Evolutionary conservation across 805 yeast species (phyloP).

Genomic region (Saccharomycopsis amapae): DNA sequence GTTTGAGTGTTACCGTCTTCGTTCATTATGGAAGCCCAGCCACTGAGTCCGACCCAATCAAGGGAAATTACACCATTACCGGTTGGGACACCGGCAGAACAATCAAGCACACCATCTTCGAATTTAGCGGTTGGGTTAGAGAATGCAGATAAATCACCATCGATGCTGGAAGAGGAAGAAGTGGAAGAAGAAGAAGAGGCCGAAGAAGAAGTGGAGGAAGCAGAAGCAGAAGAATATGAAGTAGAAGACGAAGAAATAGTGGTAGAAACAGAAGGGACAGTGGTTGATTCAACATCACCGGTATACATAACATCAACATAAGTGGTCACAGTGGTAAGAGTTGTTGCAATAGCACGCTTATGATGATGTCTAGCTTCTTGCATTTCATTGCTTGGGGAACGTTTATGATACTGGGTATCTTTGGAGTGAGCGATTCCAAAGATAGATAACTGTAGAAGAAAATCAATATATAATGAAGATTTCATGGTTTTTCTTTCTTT

Average conservation of each 20-base stretch:
- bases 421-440: neutral
- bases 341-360: constrained; percentile 2
- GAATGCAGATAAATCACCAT: constrained; percentile 49
- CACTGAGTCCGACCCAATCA: constrained; percentile 69
- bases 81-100: constrained; percentile 58
- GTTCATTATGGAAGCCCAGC: constrained; percentile 65
- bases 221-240: constrained; percentile 29
- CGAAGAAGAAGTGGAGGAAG: constrained; percentile 30
- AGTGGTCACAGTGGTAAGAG: neutral
- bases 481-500: too few species aligned
- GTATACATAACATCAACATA: neutral
- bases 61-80: constrained; percentile 80
- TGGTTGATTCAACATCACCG: constrained; percentile 4
- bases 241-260: constrained; percentile 28
- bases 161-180: constrained; percentile 33
- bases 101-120: constrained; percentile 62
- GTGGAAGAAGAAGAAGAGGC: constrained; percentile 3
- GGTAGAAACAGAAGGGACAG: constrained; percentile 2
- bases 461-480: too few species aligned
- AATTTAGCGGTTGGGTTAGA: constrained; percentile 45
- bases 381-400: neutral
- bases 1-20: constrained; percentile 58
- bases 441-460: neutral
- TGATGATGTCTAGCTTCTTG: neutral
- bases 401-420: too few species aligned